Evolutionary conservation across 2,329 filamentous ascomycete species (phyloP), one percentile per base, ranked within the genome.

Genomic region (Colletotrichum orbiculare): DNA sequence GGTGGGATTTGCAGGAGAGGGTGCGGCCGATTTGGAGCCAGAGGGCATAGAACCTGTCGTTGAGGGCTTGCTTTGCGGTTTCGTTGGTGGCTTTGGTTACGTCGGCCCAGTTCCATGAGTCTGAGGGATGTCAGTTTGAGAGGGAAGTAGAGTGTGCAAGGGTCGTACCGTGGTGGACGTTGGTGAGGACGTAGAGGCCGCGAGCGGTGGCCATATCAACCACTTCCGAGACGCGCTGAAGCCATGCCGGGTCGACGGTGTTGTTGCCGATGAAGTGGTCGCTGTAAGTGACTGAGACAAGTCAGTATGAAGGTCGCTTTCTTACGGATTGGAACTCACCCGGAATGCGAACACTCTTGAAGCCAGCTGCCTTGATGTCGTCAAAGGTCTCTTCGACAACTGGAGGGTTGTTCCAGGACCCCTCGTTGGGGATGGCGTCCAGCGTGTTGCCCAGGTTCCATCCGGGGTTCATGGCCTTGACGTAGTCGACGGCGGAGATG

Each of bases 391-490:
- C 71, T 2, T 75, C 76, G 6, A 80, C 75, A 1, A 87, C 84
- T 0, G 82, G 79, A 0, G 81, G 77, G 61, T 88, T 88, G 68
- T 85, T 85, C 86, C 86, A 89, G 2, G 81, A 83, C 6, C 84
- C 85, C 71, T 89, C 87, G 53, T 81, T 76, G 6, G 66, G 66
- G 10, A 68, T 54, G 12, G 66, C 66, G n/a, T 68, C 87, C 37
- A 89, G 78, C 0, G 85, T 87, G 60, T 89, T 89, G 9, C 86
- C 87, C 8, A 88, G 69, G 67, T 88, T 89, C 86, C 86, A 89
- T 8, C 86, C 86, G 0, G 85, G 82, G 53, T 83, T 83, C 45
- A 87, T 76, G 8, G 76, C 79, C 6, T 77, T 76, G 52, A 87
- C 68, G 48, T 72, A 86, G 3, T 80, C 73, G 1, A 76, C 72